These are phyloP conservation scores for Coemansia sp. DNA, from an alignment of 192 early-diverging fungal genomes.

Conservation along the genomic window DNA sequence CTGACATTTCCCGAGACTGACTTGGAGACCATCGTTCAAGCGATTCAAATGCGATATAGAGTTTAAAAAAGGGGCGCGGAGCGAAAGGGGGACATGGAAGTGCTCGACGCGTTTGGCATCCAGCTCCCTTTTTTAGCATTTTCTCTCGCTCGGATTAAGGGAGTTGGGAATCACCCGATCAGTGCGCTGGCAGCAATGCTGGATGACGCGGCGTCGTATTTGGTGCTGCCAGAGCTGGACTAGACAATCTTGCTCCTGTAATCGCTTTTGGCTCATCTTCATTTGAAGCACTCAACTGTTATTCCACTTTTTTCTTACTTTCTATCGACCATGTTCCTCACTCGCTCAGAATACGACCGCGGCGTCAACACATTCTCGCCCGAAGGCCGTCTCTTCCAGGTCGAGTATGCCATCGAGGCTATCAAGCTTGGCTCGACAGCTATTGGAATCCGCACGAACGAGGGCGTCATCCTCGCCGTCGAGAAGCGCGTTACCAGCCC, in stretches of 20 bases:
- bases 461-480: constrained; percentile 94
- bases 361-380: constrained; percentile 99
- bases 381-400: constrained; percentile 99
- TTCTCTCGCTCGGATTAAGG: too few species aligned
- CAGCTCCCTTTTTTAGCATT: too few species aligned
- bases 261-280: too few species aligned
- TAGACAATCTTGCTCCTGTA: too few species aligned
- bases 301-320: not conserved
- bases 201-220: not conserved
- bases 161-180: too few species aligned
- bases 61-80: not conserved
- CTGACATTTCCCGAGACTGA: constrained; percentile 1
- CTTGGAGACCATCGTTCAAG: not conserved
- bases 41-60: not conserved
- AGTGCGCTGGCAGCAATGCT: too few species aligned
- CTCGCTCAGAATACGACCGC: constrained; percentile 96
- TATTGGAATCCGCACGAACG: constrained; percentile 94
- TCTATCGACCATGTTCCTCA: constrained; percentile 43
- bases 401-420: constrained; percentile 99
- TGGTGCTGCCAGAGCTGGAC: too few species aligned
- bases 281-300: too few species aligned
- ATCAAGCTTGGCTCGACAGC: constrained; percentile 99
- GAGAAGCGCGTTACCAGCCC: constrained; percentile 97
- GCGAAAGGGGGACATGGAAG: too few species aligned
- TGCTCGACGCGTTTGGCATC: too few species aligned